Evolutionary conservation across 305 asterid genomes (phyloP), one percentile per base, ranked within the genome.

Genomic region (Fraxinus xanthoxyloides): DNA sequence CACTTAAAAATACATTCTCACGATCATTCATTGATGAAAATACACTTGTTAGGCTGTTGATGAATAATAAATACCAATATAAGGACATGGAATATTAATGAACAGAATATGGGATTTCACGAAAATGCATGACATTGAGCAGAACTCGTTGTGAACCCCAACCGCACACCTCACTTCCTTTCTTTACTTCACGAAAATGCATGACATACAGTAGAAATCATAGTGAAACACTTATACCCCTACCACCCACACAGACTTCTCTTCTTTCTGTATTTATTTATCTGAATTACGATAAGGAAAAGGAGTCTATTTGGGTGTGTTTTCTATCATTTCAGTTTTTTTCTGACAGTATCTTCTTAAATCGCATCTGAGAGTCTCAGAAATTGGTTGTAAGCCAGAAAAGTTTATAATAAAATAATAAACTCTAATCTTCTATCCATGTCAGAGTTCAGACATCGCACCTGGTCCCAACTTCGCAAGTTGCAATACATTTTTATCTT

Each of bases 401-500:
- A 59, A 73, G 12, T 56, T 12, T 35, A 5, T 15, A 21, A 78
- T n/a, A 2, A 76, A 15, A 21, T 17, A 8, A 9, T 35, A 35
- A 35, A 61, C 17, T 26, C 80, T 70, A 78, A 79, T 75, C 56
- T 83, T 38, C 56, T 79, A 19, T 0, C 21, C 24, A 10, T 80
- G 86, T 77, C 82, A 81, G 87, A 76, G 82, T 79, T 81, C 83
- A 82, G 74, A 19, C 56, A 59, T 23, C 70, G 81, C 87, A 87
- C 84, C 87, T 85, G 92, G 90, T 79, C 89, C 87, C 91, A 87
- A 84, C 87, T 78, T 73, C 72, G 74, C 82, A 77, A 67, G 56
- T 85, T 78, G 81, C n/a, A 67, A 24, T 10, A 24, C 17, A 6
- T 35, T 35, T 63, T 9, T 63, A 9, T 61, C 36, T 15, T 38